Base-by-base conservation (phyloP, 495 filamentous ascomycete species). In the Xylaria cubensis region DNA sequence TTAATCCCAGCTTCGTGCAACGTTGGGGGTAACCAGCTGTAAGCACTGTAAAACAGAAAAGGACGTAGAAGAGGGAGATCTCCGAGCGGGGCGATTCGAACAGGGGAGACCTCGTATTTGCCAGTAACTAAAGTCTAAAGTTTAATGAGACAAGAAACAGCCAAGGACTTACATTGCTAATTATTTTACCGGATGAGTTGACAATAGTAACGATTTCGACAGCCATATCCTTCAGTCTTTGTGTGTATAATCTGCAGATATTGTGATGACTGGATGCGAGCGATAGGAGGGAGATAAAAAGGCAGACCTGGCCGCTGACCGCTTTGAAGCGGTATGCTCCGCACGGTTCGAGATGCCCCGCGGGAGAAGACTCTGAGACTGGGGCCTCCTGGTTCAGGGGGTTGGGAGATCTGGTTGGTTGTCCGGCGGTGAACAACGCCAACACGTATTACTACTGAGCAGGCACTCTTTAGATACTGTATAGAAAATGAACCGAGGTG, bases 121-220 rank as follows among this genome's bases (percentile, higher is more conserved):
- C 55, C 21, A 61, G 56, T 32, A 29, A 48, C 41, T 55, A 67
- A 24, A 50, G 44, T 17, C n/a, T 32, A 15, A 2, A 24, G 29
- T 21, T 21, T 15, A 56, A 34, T 46, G 13, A 58, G 39, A 67
- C 36, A 26, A 67, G 51, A 26, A 26, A 32, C 17, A 48, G 67
- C 24, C 44, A 10, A 10, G 13, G 53, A 83, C 92, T 81, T 88
- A 96, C 94, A 69, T 92, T 96, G 86, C 91, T 95, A 64, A 97
- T 92, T 10, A 97, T 90, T 86, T 97, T 95, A 70, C 94, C 94
- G 71, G 94, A 97, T 77, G 92, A 93, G 84, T 97, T 95, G 82
- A 97, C 89, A 69, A 97, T 92, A 67, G 93, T 93, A 77, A 97
- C 91, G 51, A 93, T 93, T 83, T 97, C 85, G 69, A 83, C 83